Evolutionary conservation across 768 basidiomycete genomes (phyloP).

Genomic region (Amanita muscaria): DNA sequence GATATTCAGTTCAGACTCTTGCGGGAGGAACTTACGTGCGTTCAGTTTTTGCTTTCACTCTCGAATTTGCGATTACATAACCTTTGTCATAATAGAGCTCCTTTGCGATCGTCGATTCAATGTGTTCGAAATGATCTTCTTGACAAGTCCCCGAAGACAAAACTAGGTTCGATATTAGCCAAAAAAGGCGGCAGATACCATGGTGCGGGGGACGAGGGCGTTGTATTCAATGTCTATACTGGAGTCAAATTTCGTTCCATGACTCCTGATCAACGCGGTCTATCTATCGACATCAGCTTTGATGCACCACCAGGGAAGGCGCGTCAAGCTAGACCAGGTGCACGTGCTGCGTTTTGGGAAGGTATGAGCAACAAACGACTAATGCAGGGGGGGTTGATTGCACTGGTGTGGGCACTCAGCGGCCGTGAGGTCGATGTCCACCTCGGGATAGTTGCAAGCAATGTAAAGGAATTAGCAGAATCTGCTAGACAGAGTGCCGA

Average conservation of each 20-base stretch:
- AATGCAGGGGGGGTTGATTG: conserved; percentile 43
- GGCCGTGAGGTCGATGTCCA: conserved; percentile 23
- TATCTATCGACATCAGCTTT: conserved; percentile 31
- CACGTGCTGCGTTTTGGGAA: conserved; percentile 42
- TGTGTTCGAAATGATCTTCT: conserved; percentile 39
- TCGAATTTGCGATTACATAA: background rate
- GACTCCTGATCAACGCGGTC: conserved; percentile 29
- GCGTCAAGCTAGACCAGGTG: conserved; percentile 22
- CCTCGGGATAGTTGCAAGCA: conserved; percentile 35
- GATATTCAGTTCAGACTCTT: conserved; percentile 72
- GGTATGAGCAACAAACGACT: conserved; percentile 38
- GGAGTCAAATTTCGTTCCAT: conserved; percentile 37
- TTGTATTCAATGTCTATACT: conserved; percentile 60
- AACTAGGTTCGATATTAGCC: conserved; percentile 36
- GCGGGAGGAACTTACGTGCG: conserved; percentile 63
- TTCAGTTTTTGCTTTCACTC: conserved; percentile 1
- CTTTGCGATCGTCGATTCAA: conserved; percentile 42
- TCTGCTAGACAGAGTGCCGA: conserved; percentile 22
- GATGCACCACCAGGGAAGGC: conserved; percentile 40
- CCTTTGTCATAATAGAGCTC: conserved; percentile 29
- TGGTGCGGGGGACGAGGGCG: conserved; percentile 34
- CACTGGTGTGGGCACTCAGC: conserved; percentile 30
- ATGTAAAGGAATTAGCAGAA: conserved; percentile 28
- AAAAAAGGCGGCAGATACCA: conserved; percentile 52
- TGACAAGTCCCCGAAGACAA: conserved; percentile 20